Evolutionary conservation across 78 protist genomes (phyloP), one percentile per base, ranked within the genome.

Genomic region (Andalucia godoyi): DNA sequence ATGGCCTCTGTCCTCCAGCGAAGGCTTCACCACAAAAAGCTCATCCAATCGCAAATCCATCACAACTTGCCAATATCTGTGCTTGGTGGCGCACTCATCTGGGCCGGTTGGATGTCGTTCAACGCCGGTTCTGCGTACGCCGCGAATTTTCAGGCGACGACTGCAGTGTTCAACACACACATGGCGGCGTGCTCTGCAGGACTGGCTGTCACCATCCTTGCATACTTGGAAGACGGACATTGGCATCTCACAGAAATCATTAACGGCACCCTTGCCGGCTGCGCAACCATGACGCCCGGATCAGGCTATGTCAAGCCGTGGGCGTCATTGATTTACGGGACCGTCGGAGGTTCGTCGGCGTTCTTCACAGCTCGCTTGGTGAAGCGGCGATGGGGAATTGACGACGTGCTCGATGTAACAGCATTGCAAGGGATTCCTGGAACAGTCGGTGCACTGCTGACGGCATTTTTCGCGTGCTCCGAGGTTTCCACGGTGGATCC

Each of bases 51-150:
- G 33, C 50, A n/a, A 21, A 29, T 55, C n/a, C n/a, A 21, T 55
- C 60, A 55, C 27, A 77, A 75, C 49, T 29, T 85, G 23, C 91
- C 91, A 43, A 29, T 77, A 41, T 76, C 80, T 45, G 32, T 43
- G 42, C 32, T 82, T 30, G 94, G 94, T 32, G 79, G 80, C 13
- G 81, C 81, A 34, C 57, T 84, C 30, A 49, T 88, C 58, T 88
- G 94, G 94, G 70, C 78, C 59, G 89, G 90, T 23, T 88, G 94
- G 94, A 81, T 80, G 49, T 82, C 83, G n/a, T 88, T 88, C 78
- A 88, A 88, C 75, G 89, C 86, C 33, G 94, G 89, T 30, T 33
- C 66, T 30, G 87, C 87, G 32, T 33, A 68, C 33, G 58, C 64
- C 15, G 74, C 85, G 21, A 72, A 75, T 23, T 5, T 17, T 21